These are phyloP conservation scores for Zostera marina DNA, from an alignment of 116 monocot species.

Conservation along the genomic window DNA sequence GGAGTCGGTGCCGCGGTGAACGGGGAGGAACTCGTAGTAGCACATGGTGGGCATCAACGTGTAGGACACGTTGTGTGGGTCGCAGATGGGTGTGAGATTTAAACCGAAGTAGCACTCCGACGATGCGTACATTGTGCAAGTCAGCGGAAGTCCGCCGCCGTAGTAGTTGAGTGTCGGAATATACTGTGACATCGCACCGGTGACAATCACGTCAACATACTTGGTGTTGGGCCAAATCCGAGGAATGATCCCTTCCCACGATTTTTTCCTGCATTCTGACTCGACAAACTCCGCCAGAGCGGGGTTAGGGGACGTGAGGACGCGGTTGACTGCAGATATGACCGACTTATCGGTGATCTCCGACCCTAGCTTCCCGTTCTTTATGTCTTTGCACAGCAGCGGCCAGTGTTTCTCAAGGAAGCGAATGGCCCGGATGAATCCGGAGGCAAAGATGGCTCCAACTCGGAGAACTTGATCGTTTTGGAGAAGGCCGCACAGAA, in stretches of 20 bases:
- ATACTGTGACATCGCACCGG: constrained; percentile 55
- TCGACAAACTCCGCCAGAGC: constrained; percentile 17
- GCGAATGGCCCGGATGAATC: constrained; percentile 43
- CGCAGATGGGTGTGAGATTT: constrained; percentile 36
- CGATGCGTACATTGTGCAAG: constrained; percentile 47
- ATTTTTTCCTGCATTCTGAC: constrained; percentile 17
- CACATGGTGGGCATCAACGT: constrained; percentile 46
- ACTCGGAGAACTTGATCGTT: constrained; percentile 41
- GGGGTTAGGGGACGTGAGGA: constrained; percentile 22
- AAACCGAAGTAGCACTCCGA: constrained; percentile 58
- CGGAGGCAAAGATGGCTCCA: constrained; percentile 51
- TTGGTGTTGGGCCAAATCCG: constrained; percentile 49
- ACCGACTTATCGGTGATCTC: constrained; percentile 33
- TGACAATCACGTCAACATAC: constrained; percentile 48
- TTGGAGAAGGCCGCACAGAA: constrained; percentile 40
- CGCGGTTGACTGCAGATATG: constrained; percentile 15
- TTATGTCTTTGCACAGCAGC: constrained; percentile 31
- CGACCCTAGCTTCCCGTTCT: constrained; percentile 17
- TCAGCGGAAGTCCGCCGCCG: constrained; percentile 39
- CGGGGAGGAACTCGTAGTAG: constrained; percentile 55
- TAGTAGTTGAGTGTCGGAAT: constrained; percentile 40
- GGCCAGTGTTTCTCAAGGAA: constrained; percentile 56
- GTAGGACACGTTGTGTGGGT: constrained; percentile 44
- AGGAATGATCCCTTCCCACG: constrained; percentile 37
- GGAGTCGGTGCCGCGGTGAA: not conserved